Evolutionary conservation across 768 basidiomycete genomes (phyloP).

Genomic region (Daedalea quercina): DNA sequence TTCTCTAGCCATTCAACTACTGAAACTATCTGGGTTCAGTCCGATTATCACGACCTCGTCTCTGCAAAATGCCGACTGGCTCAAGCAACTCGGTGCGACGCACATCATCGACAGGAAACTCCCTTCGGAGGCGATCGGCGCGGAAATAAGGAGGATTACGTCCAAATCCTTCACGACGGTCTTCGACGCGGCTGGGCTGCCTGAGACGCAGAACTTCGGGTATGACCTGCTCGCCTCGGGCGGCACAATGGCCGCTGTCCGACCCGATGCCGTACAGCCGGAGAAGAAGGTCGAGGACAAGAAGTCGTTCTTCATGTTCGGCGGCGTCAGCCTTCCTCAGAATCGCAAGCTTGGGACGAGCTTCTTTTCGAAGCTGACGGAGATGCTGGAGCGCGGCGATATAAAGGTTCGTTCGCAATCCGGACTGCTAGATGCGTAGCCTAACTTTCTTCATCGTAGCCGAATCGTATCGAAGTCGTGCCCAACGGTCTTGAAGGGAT

Average conservation of each 20-base stretch:
- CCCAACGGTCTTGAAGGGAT: slow-evolving; percentile 21
- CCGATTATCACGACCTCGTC: slow-evolving; percentile 19
- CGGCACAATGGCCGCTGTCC: slow-evolving; percentile 8
- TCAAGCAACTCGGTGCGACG: slow-evolving; percentile 21
- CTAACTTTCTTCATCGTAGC: background rate
- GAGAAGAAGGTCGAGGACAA: background rate
- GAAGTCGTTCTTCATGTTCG: background rate
- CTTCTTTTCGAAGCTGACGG: background rate
- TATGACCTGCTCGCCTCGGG: slow-evolving; percentile 12
- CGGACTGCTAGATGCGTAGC: no score
- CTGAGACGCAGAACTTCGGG: slow-evolving; percentile 9
- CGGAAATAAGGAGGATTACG: background rate
- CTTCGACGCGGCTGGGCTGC: slow-evolving; percentile 11
- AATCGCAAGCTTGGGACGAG: background rate
- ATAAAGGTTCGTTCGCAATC: no score
- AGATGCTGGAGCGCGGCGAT: background rate
- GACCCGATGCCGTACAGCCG: background rate
- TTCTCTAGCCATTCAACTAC: slow-evolving; percentile 17
- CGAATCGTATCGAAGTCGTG: slow-evolving; percentile 14
- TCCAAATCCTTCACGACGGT: slow-evolving; percentile 9
- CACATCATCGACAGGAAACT: slow-evolving; percentile 19
- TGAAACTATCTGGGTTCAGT: slow-evolving; percentile 18
- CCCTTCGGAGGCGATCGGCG: background rate
- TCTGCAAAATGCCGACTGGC: slow-evolving; percentile 3
- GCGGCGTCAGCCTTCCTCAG: background rate